Evolutionary conservation across 2,329 filamentous ascomycete species (phyloP).

Genomic region (Neofusicoccum sp.): DNA sequence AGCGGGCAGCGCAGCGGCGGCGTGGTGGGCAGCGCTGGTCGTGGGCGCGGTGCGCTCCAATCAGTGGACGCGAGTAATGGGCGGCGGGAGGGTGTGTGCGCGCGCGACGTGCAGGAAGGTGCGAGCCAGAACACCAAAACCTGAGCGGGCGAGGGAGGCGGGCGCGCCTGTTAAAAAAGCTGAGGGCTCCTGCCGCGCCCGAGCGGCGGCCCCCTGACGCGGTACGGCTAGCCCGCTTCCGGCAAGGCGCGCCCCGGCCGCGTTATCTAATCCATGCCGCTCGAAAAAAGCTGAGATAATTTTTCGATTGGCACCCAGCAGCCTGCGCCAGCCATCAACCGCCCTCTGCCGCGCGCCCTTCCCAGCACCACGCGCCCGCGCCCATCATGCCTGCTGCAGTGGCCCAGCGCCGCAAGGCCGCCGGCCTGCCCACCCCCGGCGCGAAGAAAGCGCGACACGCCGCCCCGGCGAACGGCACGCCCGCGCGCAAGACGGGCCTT

Average conservation of each 20-base stretch:
- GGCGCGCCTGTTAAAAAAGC: conserved; percentile 13
- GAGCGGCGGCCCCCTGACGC: conserved; percentile 18
- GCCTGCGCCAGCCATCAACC: conserved; percentile 18
- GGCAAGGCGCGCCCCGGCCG: conserved; percentile 1
- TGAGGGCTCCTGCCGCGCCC: conserved; percentile 17
- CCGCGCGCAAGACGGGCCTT: conserved; percentile 31
- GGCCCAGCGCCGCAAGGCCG: conserved; percentile 27
- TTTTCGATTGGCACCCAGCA: conserved; percentile 19
- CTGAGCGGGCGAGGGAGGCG: conserved; percentile 3
- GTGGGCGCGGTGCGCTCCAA: conserved; percentile 6
- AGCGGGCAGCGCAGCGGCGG: not conserved
- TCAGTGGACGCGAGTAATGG: conserved; percentile 17
- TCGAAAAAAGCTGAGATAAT: conserved; percentile 21
- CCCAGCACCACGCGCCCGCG: not conserved
- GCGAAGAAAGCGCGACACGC: conserved; percentile 39
- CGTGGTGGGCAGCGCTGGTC: conserved; percentile 3
- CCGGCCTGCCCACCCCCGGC: conserved; percentile 28
- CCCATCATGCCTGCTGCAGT: conserved; percentile 37
- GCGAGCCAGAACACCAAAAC: conserved; percentile 20
- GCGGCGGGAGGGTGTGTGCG: conserved; percentile 17
- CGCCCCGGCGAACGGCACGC: conserved; percentile 1
- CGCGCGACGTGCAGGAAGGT: conserved; percentile 17
- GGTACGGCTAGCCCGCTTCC: not conserved
- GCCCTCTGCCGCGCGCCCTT: not conserved
- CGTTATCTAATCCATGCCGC: conserved; percentile 20